Conservation (phyloP, 1,284 basidiomycete species). For the Earliella scabrosa region DNA sequence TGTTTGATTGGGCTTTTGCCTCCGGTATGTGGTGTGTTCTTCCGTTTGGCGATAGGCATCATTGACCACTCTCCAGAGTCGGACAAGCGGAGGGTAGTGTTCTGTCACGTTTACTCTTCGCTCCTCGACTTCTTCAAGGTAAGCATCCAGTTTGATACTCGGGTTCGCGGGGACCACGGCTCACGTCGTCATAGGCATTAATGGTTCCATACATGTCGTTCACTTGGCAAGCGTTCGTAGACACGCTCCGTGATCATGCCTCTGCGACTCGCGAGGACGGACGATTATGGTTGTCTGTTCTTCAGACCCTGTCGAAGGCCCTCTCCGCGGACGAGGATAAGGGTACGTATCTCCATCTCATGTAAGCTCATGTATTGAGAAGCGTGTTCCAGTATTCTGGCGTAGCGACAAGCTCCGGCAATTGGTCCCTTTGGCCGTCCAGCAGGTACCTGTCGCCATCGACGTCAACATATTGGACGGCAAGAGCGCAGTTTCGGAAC, state of each 20-base stretch:
- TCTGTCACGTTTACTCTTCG: conserved; percentile 74
- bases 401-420: conserved; percentile 77
- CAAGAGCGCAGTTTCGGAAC: conserved; percentile 48
- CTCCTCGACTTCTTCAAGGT: conserved; percentile 89
- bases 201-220: conserved; percentile 92
- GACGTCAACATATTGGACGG: conserved; percentile 41
- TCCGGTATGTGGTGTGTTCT: conserved; percentile 34
- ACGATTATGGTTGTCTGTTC: conserved; percentile 67
- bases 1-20: conserved; percentile 95
- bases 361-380: neutral
- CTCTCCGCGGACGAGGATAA: conserved; percentile 79
- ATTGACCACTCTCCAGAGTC: conserved; percentile 26
- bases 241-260: conserved; percentile 61
- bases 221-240: conserved; percentile 71
- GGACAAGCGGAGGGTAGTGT: conserved; percentile 57
- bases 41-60: neutral
- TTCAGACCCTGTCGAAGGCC: conserved; percentile 72
- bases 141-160: conserved; percentile 16
- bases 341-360: conserved; percentile 49
- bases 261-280: conserved; percentile 37
- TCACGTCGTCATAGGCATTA: conserved; percentile 55
- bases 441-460: conserved; percentile 65
- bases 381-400: conserved; percentile 76
- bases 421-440: conserved; percentile 60
- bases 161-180: conserved; percentile 1